Conservation (phyloP, 192 early-diverging fungal species). For the Coemansia sp. region DNA sequence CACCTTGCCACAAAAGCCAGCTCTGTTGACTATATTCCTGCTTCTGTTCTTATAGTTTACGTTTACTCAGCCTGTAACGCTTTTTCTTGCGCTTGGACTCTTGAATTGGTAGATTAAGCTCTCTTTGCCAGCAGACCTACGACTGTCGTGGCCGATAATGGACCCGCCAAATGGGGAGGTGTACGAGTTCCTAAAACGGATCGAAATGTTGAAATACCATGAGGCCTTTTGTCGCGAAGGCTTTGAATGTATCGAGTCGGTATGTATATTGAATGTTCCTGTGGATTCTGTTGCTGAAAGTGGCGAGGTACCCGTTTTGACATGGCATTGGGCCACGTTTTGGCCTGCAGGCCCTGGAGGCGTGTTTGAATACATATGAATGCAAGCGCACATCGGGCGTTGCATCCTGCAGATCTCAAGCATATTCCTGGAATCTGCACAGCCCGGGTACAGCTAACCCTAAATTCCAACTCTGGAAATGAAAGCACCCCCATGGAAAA, state of each 20-base stretch:
- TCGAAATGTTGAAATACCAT: conserved; percentile 43
- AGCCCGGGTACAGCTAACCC: neutral
- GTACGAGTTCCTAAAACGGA: conserved; percentile 25
- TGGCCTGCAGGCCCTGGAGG: too few species aligned
- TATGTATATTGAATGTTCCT: conserved; percentile 14
- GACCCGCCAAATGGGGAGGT: conserved; percentile 30
- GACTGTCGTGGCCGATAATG: conserved; percentile 17
- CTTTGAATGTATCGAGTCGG: conserved; percentile 46
- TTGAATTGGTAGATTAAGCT: neutral
- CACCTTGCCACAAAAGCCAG: too few species aligned
- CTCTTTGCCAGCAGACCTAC: neutral
- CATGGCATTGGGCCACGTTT: too few species aligned
- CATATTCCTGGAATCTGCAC: neutral
- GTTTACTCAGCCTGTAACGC: neutral
- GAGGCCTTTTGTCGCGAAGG: conserved; percentile 47
- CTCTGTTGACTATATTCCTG: neutral
- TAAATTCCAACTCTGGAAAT: neutral
- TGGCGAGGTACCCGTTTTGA: too few species aligned
- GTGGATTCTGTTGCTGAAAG: neutral
- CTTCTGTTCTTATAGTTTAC: neutral
- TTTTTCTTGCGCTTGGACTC: neutral
- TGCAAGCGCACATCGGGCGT: neutral
- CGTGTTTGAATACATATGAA: neutral
- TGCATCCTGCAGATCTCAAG: neutral
- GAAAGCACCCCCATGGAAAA: neutral